phyloP scores from a whole-genome alignment of 2,329 filamentous ascomycete genomes.

The Sarocladiaceae sp. region DNA sequence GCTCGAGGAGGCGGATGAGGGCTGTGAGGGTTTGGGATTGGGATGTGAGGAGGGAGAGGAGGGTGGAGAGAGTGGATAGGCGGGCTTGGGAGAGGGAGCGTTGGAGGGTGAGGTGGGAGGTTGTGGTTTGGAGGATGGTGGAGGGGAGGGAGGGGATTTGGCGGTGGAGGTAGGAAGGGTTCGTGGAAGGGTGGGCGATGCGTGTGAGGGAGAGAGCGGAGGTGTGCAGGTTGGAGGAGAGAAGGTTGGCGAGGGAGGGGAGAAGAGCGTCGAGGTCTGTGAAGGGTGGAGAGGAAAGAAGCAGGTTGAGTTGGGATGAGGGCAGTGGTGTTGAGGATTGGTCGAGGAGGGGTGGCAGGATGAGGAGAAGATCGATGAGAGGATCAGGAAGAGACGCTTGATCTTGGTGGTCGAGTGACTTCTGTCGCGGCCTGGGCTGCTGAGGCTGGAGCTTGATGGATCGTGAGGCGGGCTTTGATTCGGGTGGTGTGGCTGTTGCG shows the following conservation, averaged over 20 bases:
- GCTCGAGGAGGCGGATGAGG: constrained; percentile 45
- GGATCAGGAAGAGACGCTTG: constrained; percentile 30
- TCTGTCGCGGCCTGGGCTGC: too few relatives aligned
- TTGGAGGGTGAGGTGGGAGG: constrained; percentile 23
- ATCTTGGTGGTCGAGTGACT: constrained; percentile 14
- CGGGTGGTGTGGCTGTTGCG: constrained; percentile 32
- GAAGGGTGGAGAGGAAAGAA: constrained; percentile 46
- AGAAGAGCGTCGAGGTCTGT: constrained; percentile 40
- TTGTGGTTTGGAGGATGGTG: constrained; percentile 29
- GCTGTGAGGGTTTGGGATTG: constrained; percentile 32
- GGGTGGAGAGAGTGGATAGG: constrained; percentile 28
- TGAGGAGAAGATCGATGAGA: constrained; percentile 46
- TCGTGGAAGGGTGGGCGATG: constrained; percentile 41
- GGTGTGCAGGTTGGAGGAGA: constrained; percentile 43
- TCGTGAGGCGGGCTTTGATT: constrained; percentile 11
- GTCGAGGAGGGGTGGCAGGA: constrained; percentile 45
- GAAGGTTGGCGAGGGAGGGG: constrained; percentile 37
- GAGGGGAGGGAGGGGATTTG: constrained; percentile 42
- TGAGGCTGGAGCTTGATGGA: constrained; percentile 15
- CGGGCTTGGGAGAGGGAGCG: constrained; percentile 31
- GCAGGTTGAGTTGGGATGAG: constrained; percentile 28
- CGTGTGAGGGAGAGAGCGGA: constrained; percentile 43
- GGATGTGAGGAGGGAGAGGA: constrained; percentile 32
- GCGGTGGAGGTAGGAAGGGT: constrained; percentile 53
- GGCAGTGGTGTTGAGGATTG: constrained; percentile 21